phyloP scores from a whole-genome alignment of 2,329 filamentous ascomycete species.

The Diplodia corticola region DNA sequence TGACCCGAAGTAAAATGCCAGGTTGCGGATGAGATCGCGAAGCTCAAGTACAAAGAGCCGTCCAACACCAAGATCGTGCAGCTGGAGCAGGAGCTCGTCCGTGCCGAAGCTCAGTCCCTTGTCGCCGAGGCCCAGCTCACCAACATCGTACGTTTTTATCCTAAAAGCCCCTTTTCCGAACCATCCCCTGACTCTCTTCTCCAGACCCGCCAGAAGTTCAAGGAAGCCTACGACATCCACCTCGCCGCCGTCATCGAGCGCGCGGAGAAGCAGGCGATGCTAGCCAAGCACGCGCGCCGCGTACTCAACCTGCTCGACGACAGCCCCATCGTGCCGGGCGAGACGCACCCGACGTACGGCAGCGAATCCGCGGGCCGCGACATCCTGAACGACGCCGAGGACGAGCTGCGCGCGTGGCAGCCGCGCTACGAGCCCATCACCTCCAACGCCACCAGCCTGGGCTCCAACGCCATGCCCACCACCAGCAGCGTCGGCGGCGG shows the following conservation, averaged over 20 bases:
- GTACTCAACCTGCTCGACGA: conserved; percentile 86
- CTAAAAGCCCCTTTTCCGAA: neutral
- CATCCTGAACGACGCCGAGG: conserved; percentile 88
- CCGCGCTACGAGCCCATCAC: conserved; percentile 56
- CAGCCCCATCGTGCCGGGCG: conserved; percentile 83
- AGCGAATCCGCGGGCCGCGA: conserved; percentile 67
- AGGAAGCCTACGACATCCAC: conserved; percentile 88
- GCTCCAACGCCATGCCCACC: conserved; percentile 48
- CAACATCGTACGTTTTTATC: conserved; percentile 70
- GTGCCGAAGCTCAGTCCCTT: conserved; percentile 91
- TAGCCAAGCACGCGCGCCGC: conserved; percentile 85
- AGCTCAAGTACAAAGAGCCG: conserved; percentile 89
- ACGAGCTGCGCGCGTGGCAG: conserved; percentile 77
- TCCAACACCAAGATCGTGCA: conserved; percentile 77
- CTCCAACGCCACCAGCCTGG: conserved; percentile 48
- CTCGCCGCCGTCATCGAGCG: conserved; percentile 91
- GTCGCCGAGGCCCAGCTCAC: conserved; percentile 96
- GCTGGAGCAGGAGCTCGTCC: conserved; percentile 92
- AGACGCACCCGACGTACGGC: conserved; percentile 69
- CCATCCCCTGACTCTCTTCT: conserved; percentile 27
- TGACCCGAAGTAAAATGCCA: conserved; percentile 27
- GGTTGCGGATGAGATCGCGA: conserved; percentile 88
- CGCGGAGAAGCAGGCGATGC: conserved; percentile 92
- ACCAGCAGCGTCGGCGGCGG: neutral
- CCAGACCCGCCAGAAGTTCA: conserved; percentile 91